Evolutionary conservation across 148 eudicot species (phyloP).

Genomic region (Beta vulgaris): DNA sequence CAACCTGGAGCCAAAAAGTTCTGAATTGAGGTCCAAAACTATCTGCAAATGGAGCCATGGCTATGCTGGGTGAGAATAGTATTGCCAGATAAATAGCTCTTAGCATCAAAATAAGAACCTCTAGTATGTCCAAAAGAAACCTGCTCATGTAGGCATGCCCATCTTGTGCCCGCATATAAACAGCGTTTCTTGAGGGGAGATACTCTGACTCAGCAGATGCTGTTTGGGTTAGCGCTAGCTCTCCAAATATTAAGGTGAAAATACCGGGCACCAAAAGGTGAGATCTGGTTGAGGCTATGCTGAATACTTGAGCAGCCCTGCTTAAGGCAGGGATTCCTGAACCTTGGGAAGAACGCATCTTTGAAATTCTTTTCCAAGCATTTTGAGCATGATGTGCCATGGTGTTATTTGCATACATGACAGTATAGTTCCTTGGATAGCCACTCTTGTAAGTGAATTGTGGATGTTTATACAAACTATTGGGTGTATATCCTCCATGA

Average conservation of each 20-base stretch:
- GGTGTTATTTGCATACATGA: slow-evolving; percentile 30
- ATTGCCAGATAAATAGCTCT: slow-evolving; percentile 69
- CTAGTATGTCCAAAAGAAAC: slow-evolving; percentile 47
- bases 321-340: slow-evolving; percentile 34
- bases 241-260: slow-evolving; percentile 53
- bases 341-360: slow-evolving; percentile 25
- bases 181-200: slow-evolving; percentile 43
- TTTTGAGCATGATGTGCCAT: slow-evolving; percentile 55
- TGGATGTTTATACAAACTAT: slow-evolving; percentile 20
- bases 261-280: slow-evolving; percentile 71
- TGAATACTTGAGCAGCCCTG: slow-evolving; percentile 68
- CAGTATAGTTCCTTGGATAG: slow-evolving; percentile 35
- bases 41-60: slow-evolving; percentile 89
- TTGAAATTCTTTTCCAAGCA: slow-evolving; percentile 63
- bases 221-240: slow-evolving; percentile 45
- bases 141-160: slow-evolving; percentile 58
- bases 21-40: slow-evolving; percentile 60
- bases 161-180: slow-evolving; percentile 60
- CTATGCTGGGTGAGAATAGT: slow-evolving; percentile 79
- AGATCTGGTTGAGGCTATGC: slow-evolving; percentile 69
- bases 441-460: slow-evolving; percentile 32
- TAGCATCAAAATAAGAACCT: slow-evolving; percentile 56
- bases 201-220: slow-evolving; percentile 48
- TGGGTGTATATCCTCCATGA: slow-evolving; percentile 29
- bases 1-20: slow-evolving; percentile 68